phyloP scores from a whole-genome alignment of 2,329 filamentous ascomycete species.

The Hypoxylon sp. region DNA sequence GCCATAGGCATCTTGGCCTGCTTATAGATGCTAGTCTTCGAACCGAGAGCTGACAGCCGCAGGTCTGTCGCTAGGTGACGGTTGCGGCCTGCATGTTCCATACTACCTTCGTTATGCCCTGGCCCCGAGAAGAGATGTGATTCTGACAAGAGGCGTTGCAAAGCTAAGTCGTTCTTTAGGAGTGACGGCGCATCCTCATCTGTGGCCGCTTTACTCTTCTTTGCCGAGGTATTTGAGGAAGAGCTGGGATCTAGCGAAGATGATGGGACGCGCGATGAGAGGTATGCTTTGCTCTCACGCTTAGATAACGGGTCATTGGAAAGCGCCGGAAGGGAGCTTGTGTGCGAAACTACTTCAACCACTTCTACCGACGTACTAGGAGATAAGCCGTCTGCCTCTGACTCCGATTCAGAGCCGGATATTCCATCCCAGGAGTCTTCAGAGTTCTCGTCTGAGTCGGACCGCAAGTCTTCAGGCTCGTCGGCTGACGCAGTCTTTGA shows the following conservation, averaged over 20 bases:
- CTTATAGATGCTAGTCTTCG: slow-evolving; percentile 79
- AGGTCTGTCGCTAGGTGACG: slow-evolving; percentile 87
- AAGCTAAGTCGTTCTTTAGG: slow-evolving; percentile 90
- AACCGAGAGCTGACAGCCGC: slow-evolving; percentile 84
- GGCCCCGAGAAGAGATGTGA: slow-evolving; percentile 81
- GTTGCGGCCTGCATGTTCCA: slow-evolving; percentile 72
- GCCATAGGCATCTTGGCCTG: slow-evolving; percentile 92
- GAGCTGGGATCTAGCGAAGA: slow-evolving; percentile 43
- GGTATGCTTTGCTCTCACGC: slow-evolving; percentile 80
- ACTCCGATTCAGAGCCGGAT: slow-evolving; percentile 66
- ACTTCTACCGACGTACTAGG: slow-evolving; percentile 45
- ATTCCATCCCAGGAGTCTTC: slow-evolving; percentile 72
- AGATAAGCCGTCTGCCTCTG: slow-evolving; percentile 45
- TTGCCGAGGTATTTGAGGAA: slow-evolving; percentile 48
- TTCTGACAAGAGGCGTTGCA: slow-evolving; percentile 91
- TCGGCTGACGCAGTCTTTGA: slow-evolving; percentile 43
- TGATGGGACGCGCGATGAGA: slow-evolving; percentile 67
- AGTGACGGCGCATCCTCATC: slow-evolving; percentile 76
- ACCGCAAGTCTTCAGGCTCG: slow-evolving; percentile 56
- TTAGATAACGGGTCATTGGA: slow-evolving; percentile 68
- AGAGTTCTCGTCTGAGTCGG: slow-evolving; percentile 44
- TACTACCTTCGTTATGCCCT: slow-evolving; percentile 52
- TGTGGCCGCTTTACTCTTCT: slow-evolving; percentile 52
- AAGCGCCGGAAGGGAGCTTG: slow-evolving; percentile 56
- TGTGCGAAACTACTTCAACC: slow-evolving; percentile 76